phyloP scores from a whole-genome alignment of 495 filamentous ascomycete species.

The Tuber borchii region DNA sequence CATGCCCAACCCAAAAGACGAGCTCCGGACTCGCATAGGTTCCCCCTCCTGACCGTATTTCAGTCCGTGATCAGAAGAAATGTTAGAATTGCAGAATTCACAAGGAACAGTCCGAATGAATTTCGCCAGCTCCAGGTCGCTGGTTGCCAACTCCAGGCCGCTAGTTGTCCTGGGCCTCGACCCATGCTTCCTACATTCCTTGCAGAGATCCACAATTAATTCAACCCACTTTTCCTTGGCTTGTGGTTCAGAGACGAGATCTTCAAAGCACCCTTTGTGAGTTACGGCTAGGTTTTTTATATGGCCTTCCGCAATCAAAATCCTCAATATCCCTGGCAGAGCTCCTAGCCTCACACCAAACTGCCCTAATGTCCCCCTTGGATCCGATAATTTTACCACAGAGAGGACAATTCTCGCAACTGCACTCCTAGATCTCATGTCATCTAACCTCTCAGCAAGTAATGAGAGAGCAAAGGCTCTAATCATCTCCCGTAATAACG shows the following conservation, averaged over 20 bases:
- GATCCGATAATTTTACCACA: conserved; percentile 7
- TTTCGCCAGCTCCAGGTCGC: not conserved
- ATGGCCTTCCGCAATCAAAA: too few relatives aligned
- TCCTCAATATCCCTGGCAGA: too few relatives aligned
- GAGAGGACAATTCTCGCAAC: not conserved
- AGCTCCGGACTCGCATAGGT: not conserved
- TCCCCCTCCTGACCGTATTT: not conserved
- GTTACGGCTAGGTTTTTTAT: too few relatives aligned
- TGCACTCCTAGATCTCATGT: too few relatives aligned
- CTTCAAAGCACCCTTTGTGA: too few relatives aligned
- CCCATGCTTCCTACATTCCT: not conserved
- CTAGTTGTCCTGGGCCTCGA: not conserved
- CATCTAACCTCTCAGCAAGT: too few relatives aligned
- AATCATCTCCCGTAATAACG: too few relatives aligned
- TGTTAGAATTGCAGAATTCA: not conserved
- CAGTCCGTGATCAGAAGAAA: not conserved
- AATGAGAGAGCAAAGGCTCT: too few relatives aligned
- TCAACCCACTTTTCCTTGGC: not conserved
- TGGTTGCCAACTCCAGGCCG: not conserved
- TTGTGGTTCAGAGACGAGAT: not conserved
- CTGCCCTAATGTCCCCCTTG: not conserved
- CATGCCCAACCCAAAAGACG: not conserved
- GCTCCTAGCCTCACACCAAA: conserved; percentile 15
- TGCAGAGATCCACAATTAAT: not conserved
- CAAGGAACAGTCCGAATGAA: not conserved